A percentile compares a stretch with the other conserved stretches of the same genome.
Conservation (phyloP, 129 eudicot species). For the Artemisia tridentata region DNA sequence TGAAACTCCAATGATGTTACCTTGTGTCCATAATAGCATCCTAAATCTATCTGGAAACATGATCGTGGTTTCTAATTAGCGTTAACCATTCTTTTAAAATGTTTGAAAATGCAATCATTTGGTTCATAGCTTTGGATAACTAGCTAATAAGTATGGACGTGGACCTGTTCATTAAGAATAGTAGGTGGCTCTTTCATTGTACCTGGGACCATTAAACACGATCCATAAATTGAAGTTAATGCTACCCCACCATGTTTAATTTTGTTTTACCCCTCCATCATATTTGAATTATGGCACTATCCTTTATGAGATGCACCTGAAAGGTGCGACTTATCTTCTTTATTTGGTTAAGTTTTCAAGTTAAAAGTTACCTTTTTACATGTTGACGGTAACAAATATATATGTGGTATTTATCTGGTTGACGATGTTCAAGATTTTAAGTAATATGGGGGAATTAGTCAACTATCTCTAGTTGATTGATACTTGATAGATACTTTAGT, state of each 20-base stretch:
- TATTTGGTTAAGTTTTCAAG: neutral
- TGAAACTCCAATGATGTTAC: neutral
- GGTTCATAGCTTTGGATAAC: neutral
- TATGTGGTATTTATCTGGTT: conserved; percentile 7
- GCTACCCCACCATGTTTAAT: neutral
- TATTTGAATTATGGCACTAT: neutral
- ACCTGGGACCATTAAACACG: neutral
- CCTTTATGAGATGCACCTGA: neutral
- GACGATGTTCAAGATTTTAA: conserved; percentile 22
- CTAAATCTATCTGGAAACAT: too few relatives aligned
- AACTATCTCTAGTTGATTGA: conserved; percentile 10
- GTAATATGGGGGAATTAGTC: conserved; percentile 2
- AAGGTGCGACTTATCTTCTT: neutral
- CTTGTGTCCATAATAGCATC: conserved; percentile 15
- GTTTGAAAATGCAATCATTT: neutral
- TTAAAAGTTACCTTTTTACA: neutral
- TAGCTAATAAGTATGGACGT: neutral
- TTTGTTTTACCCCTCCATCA: too few relatives aligned
- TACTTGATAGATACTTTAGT: neutral
- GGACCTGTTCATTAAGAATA: neutral
- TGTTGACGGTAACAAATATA: neutral
- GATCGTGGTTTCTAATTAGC: neutral
- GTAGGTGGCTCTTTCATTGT: conserved; percentile 11
- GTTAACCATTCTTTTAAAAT: neutral
- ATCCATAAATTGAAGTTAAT: conserved; percentile 1